Percentiles rank a stretch among this genome's conserved stretches.
These are phyloP conservation scores for Hypholoma sublateritium DNA, from an alignment of 768 basidiomycete genomes.

Conservation along the genomic window DNA sequence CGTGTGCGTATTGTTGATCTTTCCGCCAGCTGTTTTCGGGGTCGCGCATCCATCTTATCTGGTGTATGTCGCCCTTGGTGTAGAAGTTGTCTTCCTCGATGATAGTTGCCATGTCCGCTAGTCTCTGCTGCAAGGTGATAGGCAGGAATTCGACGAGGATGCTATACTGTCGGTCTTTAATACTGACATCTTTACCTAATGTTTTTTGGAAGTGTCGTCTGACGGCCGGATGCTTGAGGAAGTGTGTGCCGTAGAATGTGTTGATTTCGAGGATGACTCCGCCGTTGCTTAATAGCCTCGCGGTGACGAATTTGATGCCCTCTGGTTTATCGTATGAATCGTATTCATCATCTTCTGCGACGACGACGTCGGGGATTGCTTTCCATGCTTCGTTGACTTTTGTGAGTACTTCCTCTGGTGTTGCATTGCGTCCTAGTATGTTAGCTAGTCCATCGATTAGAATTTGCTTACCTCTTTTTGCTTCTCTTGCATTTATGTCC, in stretches of 20 bases:
- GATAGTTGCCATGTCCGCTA: not conserved
- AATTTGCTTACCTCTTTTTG: not conserved
- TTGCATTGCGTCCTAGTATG: not conserved
- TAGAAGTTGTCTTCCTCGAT: slow-evolving; percentile 5
- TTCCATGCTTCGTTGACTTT: slow-evolving; percentile 7
- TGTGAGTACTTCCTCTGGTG: not conserved
- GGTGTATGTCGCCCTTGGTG: not conserved
- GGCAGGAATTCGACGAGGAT: slow-evolving; percentile 7
- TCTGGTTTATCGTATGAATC: not conserved
- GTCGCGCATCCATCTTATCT: slow-evolving; percentile 9
- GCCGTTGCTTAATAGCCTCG: slow-evolving; percentile 3
- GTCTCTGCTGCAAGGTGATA: not conserved
- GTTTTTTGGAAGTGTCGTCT: not conserved
- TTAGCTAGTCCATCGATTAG: slow-evolving; percentile 1
- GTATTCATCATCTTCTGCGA: not conserved
- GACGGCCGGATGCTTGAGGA: not conserved
- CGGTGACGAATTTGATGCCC: not conserved
- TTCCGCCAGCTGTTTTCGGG: slow-evolving; percentile 6
- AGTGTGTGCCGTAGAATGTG: not conserved
- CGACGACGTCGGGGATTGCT: not conserved
- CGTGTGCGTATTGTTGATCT: slow-evolving; percentile 5
- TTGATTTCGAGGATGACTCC: slow-evolving; percentile 4
- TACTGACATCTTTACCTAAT: not conserved
- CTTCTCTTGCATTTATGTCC: not conserved
- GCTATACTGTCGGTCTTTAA: not conserved